Evolutionary conservation across 1,139 yeast species (phyloP).

Genomic region (Pichia inconspicua): DNA sequence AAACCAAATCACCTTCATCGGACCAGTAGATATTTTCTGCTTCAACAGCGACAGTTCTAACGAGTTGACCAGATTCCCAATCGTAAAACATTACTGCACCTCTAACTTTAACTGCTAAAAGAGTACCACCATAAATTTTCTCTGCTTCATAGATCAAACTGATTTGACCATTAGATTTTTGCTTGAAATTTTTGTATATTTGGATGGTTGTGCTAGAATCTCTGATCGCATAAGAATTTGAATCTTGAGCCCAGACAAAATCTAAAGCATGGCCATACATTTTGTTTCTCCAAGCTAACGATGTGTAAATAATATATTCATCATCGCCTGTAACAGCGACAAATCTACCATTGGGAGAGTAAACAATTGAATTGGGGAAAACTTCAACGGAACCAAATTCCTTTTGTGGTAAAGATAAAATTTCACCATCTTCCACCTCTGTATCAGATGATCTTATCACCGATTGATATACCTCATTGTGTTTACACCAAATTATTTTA

Average conservation of each 20-base stretch:
- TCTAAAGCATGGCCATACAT: slow-evolving; percentile 86
- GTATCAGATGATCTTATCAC: slow-evolving; percentile 63
- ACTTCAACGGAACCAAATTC: slow-evolving; percentile 90
- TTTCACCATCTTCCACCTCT: slow-evolving; percentile 73
- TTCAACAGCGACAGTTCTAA: slow-evolving; percentile 78
- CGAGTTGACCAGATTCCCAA: slow-evolving; percentile 83
- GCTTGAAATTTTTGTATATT: slow-evolving; percentile 78
- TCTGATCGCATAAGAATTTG: slow-evolving; percentile 78
- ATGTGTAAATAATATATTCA: slow-evolving; percentile 91
- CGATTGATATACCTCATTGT: slow-evolving; percentile 81
- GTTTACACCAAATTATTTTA: slow-evolving; percentile 84
- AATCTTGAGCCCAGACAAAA: slow-evolving; percentile 92
- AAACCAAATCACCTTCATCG: slow-evolving; percentile 82
- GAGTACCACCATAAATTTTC: slow-evolving; percentile 77
- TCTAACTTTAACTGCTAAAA: slow-evolving; percentile 73
- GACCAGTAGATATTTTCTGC: slow-evolving; percentile 85
- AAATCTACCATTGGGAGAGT: slow-evolving; percentile 95
- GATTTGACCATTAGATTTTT: slow-evolving; percentile 52
- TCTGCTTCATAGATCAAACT: slow-evolving; percentile 71
- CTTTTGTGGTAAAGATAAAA: slow-evolving; percentile 65
- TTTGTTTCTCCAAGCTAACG: slow-evolving; percentile 97
- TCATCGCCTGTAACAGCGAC: slow-evolving; percentile 98
- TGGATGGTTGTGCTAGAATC: slow-evolving; percentile 60
- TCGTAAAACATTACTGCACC: slow-evolving; percentile 84
- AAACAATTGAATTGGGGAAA: slow-evolving; percentile 78